These are phyloP conservation scores for Hirsutella minnesotensis DNA, from an alignment of 2,329 filamentous ascomycete species.

Conservation along the genomic window DNA sequence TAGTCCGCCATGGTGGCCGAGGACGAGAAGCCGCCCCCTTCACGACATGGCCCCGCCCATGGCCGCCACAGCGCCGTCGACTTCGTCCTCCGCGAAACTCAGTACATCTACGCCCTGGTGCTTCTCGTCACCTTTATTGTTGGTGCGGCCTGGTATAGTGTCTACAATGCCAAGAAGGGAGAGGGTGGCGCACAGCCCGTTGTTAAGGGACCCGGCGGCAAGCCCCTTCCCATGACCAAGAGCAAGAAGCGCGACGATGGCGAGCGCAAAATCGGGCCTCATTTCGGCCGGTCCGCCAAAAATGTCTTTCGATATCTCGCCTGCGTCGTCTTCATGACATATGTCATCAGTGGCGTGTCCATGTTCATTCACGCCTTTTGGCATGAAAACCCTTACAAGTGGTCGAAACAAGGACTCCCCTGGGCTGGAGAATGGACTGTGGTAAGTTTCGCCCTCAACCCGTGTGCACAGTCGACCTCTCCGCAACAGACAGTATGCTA, in stretches of 20 bases:
- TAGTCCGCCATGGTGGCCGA: slow-evolving; percentile 23
- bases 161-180: slow-evolving; percentile 37
- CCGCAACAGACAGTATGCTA: neutral
- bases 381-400: slow-evolving; percentile 24
- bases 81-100: slow-evolving; percentile 30
- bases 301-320: slow-evolving; percentile 66
- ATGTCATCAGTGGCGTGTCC: slow-evolving; percentile 61
- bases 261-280: slow-evolving; percentile 30
- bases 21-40: slow-evolving; percentile 18
- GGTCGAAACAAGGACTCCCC: slow-evolving; percentile 31
- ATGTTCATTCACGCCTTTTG: slow-evolving; percentile 63
- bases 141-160: slow-evolving; percentile 39
- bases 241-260: slow-evolving; percentile 38
- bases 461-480: neutral
- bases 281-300: slow-evolving; percentile 56
- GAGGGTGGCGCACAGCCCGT: slow-evolving; percentile 34
- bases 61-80: slow-evolving; percentile 22
- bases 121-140: slow-evolving; percentile 40
- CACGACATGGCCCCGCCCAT: slow-evolving; percentile 10
- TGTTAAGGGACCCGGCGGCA: slow-evolving; percentile 71
- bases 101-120: slow-evolving; percentile 40
- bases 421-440: slow-evolving; percentile 73
- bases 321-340: slow-evolving; percentile 57
- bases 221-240: slow-evolving; percentile 64
- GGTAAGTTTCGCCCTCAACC: slow-evolving; percentile 39